Evolutionary conservation across 306 rosid species (phyloP), one percentile per base, ranked within the genome.

Genomic region (Pyrus betulifolia): DNA sequence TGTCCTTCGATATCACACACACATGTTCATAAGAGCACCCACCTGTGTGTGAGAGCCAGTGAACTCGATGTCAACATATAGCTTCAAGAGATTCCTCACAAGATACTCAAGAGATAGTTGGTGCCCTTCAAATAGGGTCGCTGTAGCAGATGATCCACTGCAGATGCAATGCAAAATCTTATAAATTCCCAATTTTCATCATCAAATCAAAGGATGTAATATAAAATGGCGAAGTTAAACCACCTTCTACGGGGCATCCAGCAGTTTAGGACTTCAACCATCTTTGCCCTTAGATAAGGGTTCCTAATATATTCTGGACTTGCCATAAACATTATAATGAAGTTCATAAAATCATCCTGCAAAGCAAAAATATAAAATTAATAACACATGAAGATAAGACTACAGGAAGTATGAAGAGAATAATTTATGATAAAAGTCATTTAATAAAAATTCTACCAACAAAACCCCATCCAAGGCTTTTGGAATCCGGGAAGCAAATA

Each of bases 41-140:
- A 89, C 99, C 98, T 96, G 99, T 3, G 93, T 96, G 83, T 96
- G 99, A 78, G 99, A 89, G 79, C 99, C 99, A 69, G 99, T 96
- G 83, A 96, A 89, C 87, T 96, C 99, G 49, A 96, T 96, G 91
- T 96, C 99, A 15, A 96, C 99, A 79, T 96, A 96, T 35, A 96
- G 96, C 86, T 91, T 96, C 84, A 96, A 89, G 71, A 96, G 98
- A 82, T 96, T 96, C 85, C 86, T 88, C 90, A 96, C 99, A 69
- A 96, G 98, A 87, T 88, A 96, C 85, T 91, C 88, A 46, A 96
- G 96, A 75, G 97, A 88, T 51, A 92, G 89, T 77, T 91, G 97
- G 84, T 96, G 99, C 44, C 99, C 99, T 87, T 95, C 99, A 81
- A 96, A 96, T 72, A 96, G 85, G 69, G 88, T 79, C 67, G 96